Evolutionary conservation across 116 monocot species (phyloP).

Genomic region (Iris pallida): DNA sequence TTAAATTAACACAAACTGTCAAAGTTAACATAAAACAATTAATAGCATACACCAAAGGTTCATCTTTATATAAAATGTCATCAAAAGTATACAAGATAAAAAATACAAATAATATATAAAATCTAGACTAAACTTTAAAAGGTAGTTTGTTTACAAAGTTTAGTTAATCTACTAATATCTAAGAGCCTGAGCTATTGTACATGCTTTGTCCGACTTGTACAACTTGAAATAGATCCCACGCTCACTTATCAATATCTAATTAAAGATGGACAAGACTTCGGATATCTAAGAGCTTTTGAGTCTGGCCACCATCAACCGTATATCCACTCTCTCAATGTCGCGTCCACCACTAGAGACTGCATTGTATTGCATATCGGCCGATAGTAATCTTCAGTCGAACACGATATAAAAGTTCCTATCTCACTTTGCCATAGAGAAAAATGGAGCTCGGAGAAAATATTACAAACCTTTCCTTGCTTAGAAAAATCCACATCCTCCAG

Average conservation of each 20-base stretch:
- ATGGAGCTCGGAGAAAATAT: background rate
- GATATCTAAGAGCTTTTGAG: slow-evolving; percentile 68
- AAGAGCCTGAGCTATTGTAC: no score
- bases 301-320: slow-evolving; percentile 90
- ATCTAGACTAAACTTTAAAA: no score
- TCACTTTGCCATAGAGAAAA: slow-evolving; percentile 1
- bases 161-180: no score
- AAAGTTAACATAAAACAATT: no score
- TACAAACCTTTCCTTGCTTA: slow-evolving; percentile 53
- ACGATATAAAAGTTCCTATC: background rate
- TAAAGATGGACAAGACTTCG: slow-evolving; percentile 55
- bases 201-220: no score
- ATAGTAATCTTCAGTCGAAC: slow-evolving; percentile 51
- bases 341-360: slow-evolving; percentile 89
- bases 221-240: slow-evolving; percentile 87
- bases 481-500: slow-evolving; percentile 60
- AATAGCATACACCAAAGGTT: no score
- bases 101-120: no score
- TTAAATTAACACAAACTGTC: no score
- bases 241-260: slow-evolving; percentile 75
- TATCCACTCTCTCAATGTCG: slow-evolving; percentile 88
- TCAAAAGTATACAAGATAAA: no score
- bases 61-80: no score
- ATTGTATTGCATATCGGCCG: slow-evolving; percentile 81
- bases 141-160: no score